phyloP scores from a whole-genome alignment of 2,329 filamentous ascomycete genomes.

The Periconia sp. region DNA sequence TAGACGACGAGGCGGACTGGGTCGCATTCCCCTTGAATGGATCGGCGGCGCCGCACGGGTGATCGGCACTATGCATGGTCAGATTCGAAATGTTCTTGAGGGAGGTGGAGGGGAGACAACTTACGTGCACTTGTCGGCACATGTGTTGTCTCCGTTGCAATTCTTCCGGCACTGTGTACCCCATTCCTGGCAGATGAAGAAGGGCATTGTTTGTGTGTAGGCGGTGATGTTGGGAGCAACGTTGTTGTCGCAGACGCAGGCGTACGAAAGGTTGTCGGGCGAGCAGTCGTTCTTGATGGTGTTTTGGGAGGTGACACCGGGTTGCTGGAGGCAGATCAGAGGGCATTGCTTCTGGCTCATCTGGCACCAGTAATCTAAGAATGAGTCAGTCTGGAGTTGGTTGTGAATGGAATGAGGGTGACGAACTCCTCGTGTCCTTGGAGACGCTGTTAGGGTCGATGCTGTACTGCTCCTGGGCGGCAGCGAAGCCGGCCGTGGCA shows the following conservation, averaged over 20 bases:
- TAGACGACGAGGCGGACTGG: constrained; percentile 49
- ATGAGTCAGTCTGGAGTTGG: constrained; percentile 18
- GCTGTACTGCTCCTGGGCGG: constrained; percentile 52
- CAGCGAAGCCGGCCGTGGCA: constrained; percentile 55
- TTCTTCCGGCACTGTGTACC: constrained; percentile 65
- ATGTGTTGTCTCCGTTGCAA: constrained; percentile 62
- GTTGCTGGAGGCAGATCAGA: constrained; percentile 69
- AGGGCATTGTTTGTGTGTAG: constrained; percentile 78
- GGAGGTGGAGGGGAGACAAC: constrained; percentile 1
- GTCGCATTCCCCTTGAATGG: constrained; percentile 63
- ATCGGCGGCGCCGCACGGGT: constrained; percentile 72
- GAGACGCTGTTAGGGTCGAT: constrained; percentile 66
- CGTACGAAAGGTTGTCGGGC: constrained; percentile 61
- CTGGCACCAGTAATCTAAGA: constrained; percentile 64
- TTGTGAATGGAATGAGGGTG: not conserved
- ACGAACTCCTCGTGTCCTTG: constrained; percentile 55
- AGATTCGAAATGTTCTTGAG: not conserved
- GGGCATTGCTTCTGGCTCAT: constrained; percentile 67
- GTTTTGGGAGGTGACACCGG: constrained; percentile 44
- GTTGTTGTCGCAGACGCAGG: constrained; percentile 70
- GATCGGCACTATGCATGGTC: constrained; percentile 47
- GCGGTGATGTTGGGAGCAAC: constrained; percentile 71
- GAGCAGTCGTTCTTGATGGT: constrained; percentile 64
- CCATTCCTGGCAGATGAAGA: constrained; percentile 73
- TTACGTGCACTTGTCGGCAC: constrained; percentile 60